Base-by-base conservation (phyloP, 306 rosid species). In the Geum urbanum region DNA sequence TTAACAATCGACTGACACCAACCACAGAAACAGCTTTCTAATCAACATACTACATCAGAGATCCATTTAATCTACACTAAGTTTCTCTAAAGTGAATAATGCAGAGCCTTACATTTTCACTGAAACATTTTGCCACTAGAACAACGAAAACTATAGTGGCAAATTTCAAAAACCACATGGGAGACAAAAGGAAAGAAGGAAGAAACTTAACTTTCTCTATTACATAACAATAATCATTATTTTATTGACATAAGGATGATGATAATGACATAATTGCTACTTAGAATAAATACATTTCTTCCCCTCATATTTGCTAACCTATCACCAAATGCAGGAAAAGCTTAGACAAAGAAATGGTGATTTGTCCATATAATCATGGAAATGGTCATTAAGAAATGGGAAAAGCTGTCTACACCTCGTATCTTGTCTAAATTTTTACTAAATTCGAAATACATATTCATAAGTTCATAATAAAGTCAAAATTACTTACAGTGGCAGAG, bases 401-500 rank as follows among this genome's bases (percentile, higher is more conserved):
- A 7, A 43, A 8, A 37, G 16, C 22, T 8, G 47, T 8, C 55
- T 9, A 16, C 13, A 3, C 46, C 1, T 60, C 16, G 9, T 10
- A 22, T 59, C 3, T 7, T 59, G 13, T 59, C 39, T 22, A 9
- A 0, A 55, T 27, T 1, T 27, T 27, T 27, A 27, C 32, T 27
- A 2, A 27, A 27, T 27, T 27, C 32, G 32, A 27, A 27, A 27
- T 2, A 22, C 37, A 73, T 37, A 62, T 65, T 71, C 57, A 47
- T 44, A 67, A 66, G 75, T 67, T 67, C 67, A 73, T 64, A 64
- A 22, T 53, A 59, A 71, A 65, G 71, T 73, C 70, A 16, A 50
- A 65, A 55, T 69, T 69, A 87, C 98, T 94, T 86, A 90, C 97
- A 65, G 98, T 94, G 40, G 98, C 97, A 58, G 94, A 91, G 74